Conservation (phyloP, 164 flowering plant genomes). For the Annona squamosa region DNA sequence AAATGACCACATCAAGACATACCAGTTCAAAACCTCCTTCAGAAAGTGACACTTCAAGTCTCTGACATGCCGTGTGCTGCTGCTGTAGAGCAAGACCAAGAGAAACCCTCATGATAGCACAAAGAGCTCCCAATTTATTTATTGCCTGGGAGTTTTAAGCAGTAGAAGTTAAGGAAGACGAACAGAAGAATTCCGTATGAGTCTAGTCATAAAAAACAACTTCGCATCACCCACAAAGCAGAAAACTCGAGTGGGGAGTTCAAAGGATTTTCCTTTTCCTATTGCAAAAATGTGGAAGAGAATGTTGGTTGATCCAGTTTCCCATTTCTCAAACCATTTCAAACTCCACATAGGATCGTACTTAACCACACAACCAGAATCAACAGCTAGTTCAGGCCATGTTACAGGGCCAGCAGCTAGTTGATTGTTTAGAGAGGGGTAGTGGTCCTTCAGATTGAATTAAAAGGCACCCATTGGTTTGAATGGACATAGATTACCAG, state of each 20-base stretch:
- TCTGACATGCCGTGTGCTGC: slow-evolving; percentile 17
- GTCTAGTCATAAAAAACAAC: neutral
- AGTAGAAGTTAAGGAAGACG: too few species aligned
- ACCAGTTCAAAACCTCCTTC: slow-evolving; percentile 46
- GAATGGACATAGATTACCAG: too few species aligned
- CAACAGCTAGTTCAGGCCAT: neutral
- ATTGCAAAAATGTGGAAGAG: neutral
- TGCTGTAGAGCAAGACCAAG: slow-evolving; percentile 33
- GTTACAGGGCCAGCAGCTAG: neutral
- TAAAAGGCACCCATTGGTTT: too few species aligned
- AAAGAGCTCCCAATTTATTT: slow-evolving; percentile 51
- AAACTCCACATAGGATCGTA: neutral
- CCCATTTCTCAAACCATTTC: neutral
- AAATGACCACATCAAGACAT: slow-evolving; percentile 2
- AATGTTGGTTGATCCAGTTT: neutral
- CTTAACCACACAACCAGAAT: neutral
- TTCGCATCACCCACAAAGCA: neutral
- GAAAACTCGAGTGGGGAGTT: neutral
- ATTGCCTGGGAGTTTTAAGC: slow-evolving; percentile 22
- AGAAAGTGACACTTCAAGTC: slow-evolving; percentile 23
- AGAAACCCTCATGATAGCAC: slow-evolving; percentile 42
- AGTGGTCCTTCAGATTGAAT: neutral
- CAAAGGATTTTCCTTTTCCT: neutral
- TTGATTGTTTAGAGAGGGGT: neutral
- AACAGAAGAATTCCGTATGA: too few species aligned